Evolutionary conservation across 2,329 filamentous ascomycete genomes (phyloP).

Genomic region (Paracorniculantispora psalliotae): DNA sequence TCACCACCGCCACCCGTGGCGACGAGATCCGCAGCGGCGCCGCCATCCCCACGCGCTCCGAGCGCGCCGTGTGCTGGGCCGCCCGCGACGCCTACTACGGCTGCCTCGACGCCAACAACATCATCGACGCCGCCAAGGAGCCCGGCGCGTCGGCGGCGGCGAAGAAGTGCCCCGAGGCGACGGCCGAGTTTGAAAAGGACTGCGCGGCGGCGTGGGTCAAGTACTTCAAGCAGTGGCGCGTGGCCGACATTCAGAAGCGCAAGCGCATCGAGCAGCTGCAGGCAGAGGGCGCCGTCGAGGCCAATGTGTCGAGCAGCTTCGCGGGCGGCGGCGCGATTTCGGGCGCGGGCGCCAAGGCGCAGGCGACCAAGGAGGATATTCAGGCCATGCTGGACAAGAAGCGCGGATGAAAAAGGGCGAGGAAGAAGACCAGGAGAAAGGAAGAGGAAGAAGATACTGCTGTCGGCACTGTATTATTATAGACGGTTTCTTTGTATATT

Average conservation of each 20-base stretch:
- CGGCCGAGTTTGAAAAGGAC: slow-evolving; percentile 67
- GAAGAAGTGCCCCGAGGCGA: slow-evolving; percentile 36
- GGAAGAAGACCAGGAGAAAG: not conserved
- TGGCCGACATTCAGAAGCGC: slow-evolving; percentile 86
- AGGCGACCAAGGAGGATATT: slow-evolving; percentile 31
- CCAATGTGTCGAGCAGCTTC: slow-evolving; percentile 40
- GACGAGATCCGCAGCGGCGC: slow-evolving; percentile 51
- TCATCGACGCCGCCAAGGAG: slow-evolving; percentile 61
- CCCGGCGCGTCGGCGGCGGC: slow-evolving; percentile 31
- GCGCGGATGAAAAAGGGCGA: slow-evolving; percentile 20
- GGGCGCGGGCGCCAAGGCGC: slow-evolving; percentile 25
- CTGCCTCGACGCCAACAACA: slow-evolving; percentile 77
- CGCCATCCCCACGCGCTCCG: slow-evolving; percentile 77
- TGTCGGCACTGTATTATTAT: not conserved
- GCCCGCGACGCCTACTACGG: slow-evolving; percentile 81
- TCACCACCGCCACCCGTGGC: slow-evolving; percentile 43
- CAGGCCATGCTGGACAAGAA: slow-evolving; percentile 36
- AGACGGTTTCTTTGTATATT: not conserved
- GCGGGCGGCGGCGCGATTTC: slow-evolving; percentile 25
- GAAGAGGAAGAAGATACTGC: not conserved
- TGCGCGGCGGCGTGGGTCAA: slow-evolving; percentile 93
- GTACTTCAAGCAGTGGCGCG: slow-evolving; percentile 95
- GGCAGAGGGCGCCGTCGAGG: slow-evolving; percentile 63
- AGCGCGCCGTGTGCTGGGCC: slow-evolving; percentile 83
- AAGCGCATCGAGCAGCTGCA: slow-evolving; percentile 71